Evolutionary conservation across 2,329 filamentous ascomycete species (phyloP).

Genomic region (Ophiostoma ulmi): DNA sequence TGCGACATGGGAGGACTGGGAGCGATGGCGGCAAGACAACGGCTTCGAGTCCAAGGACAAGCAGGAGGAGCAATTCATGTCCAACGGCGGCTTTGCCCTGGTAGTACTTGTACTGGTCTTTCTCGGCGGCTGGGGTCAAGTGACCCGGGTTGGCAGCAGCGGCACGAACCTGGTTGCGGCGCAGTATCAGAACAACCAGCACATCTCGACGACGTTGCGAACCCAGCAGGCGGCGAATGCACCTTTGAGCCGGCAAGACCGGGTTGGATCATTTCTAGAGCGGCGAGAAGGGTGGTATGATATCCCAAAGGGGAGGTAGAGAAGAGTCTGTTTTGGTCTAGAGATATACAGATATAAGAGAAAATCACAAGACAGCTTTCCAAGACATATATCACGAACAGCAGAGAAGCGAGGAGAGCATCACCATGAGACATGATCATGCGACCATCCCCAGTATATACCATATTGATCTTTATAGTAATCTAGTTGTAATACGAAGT

Average conservation of each 20-base stretch:
- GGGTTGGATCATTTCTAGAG: slow-evolving; percentile 72
- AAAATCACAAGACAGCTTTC: neutral
- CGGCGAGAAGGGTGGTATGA: slow-evolving; percentile 53
- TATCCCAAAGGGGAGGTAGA: slow-evolving; percentile 3
- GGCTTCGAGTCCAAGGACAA: slow-evolving; percentile 39
- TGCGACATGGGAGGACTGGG: slow-evolving; percentile 98
- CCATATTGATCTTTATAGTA: too few relatives aligned
- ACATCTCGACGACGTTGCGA: slow-evolving; percentile 57
- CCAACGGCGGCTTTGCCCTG: slow-evolving; percentile 71
- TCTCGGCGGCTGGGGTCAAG: slow-evolving; percentile 67
- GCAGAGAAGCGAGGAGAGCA: neutral
- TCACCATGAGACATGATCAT: neutral
- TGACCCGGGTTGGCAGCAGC: slow-evolving; percentile 60
- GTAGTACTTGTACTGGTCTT: slow-evolving; percentile 66
- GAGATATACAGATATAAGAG: neutral
- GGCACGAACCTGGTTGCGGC: slow-evolving; percentile 60
- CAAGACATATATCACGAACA: neutral
- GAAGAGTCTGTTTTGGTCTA: neutral
- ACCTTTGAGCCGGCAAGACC: slow-evolving; percentile 53
- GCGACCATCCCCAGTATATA: too few relatives aligned
- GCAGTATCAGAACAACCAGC: slow-evolving; percentile 60
- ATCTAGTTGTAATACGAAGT: too few relatives aligned
- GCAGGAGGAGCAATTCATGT: slow-evolving; percentile 61
- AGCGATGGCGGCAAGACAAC: slow-evolving; percentile 63
- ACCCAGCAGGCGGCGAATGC: slow-evolving; percentile 50